Evolutionary conservation across 495 filamentous ascomycete species (phyloP).

Genomic region (Trichoderma reesei): DNA sequence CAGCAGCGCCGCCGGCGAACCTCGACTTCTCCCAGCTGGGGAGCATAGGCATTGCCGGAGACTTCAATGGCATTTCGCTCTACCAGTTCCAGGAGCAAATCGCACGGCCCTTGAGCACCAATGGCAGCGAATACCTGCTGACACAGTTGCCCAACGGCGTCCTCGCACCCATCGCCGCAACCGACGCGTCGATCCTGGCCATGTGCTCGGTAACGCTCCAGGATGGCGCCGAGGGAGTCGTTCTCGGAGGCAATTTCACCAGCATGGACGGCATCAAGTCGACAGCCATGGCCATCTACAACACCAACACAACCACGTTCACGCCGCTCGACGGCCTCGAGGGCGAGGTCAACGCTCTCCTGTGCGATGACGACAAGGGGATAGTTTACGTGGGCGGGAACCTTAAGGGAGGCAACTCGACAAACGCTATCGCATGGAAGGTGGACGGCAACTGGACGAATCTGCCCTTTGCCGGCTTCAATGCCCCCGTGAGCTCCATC

Average conservation of each 20-base stretch:
- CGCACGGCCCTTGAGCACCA: conserved; percentile 51
- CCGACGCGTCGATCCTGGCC: conserved; percentile 73
- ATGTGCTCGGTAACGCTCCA: conserved; percentile 74
- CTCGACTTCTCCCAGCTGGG: conserved; percentile 77
- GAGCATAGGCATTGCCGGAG: conserved; percentile 74
- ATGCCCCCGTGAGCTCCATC: conserved; percentile 85
- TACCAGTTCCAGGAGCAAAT: conserved; percentile 77
- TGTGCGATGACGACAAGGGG: conserved; percentile 74
- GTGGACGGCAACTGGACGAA: conserved; percentile 67
- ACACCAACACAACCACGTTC: conserved; percentile 56
- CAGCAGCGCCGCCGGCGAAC: conserved; percentile 60
- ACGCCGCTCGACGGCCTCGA: conserved; percentile 67
- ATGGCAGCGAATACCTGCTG: conserved; percentile 75
- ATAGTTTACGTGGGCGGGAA: conserved; percentile 86
- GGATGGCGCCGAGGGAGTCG: conserved; percentile 62
- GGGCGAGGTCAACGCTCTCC: conserved; percentile 68
- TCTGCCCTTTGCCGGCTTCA: conserved; percentile 86
- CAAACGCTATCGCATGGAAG: conserved; percentile 83
- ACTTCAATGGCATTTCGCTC: conserved; percentile 85
- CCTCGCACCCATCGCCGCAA: conserved; percentile 58
- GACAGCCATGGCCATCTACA: conserved; percentile 69
- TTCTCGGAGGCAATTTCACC: conserved; percentile 95
- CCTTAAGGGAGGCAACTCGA: conserved; percentile 67
- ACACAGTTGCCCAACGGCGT: conserved; percentile 77
- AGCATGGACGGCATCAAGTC: conserved; percentile 68